phyloP scores from a whole-genome alignment of 139 green algal genomes.

The Chlorella sp. region DNA sequence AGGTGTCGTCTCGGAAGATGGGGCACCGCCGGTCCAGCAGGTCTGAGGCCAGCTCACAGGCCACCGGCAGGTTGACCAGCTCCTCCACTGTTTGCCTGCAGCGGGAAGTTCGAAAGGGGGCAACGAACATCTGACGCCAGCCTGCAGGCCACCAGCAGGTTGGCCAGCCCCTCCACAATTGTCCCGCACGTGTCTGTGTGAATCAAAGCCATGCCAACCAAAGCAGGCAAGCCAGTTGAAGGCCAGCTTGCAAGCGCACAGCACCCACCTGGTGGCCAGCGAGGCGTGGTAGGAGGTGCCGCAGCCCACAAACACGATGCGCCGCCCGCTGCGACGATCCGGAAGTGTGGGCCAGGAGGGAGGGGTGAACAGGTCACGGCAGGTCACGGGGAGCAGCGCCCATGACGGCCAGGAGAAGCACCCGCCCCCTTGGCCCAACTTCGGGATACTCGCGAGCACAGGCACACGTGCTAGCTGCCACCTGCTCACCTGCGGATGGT shows the following conservation, averaged over 20 bases:
- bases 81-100: conserved; percentile 65
- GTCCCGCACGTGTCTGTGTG: no score
- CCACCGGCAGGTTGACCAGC: conserved; percentile 24
- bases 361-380: no score
- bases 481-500: conserved; percentile 63
- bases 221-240: no score
- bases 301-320: conserved; percentile 94
- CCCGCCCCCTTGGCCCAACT: no score
- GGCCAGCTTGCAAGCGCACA: not conserved
- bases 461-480: no score
- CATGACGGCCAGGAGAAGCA: no score
- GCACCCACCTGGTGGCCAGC: conserved; percentile 52
- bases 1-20: conserved; percentile 78
- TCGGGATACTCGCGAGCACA: no score
- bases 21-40: conserved; percentile 70
- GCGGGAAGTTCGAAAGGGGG: not conserved
- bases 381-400: no score
- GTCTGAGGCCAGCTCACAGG: conserved; percentile 73
- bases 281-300: conserved; percentile 80
- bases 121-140: not conserved
- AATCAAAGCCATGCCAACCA: no score
- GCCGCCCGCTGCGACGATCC: conserved; percentile 51
- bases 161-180: conserved; percentile 61
- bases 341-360: no score
- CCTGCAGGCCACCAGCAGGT: conserved; percentile 44